Evolutionary conservation across 1,284 basidiomycete genomes (phyloP).

Genomic region (Apiotrichum montevideense): DNA sequence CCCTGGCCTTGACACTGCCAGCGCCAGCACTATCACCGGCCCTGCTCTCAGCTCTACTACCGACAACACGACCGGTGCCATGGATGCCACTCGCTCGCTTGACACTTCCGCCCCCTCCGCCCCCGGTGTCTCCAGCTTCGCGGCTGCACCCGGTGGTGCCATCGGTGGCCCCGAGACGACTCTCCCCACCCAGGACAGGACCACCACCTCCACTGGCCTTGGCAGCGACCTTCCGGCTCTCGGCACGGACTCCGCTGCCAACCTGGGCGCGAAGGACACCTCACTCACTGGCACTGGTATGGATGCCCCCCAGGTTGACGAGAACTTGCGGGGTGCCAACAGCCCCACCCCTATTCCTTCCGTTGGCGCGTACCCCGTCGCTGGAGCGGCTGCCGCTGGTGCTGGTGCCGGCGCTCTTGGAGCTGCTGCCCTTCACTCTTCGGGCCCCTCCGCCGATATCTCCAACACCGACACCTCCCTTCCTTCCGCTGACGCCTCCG

Average conservation of each 20-base stretch:
- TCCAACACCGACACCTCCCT: background rate
- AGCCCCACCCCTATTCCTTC: background rate
- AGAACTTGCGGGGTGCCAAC: background rate
- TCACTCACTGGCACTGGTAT: no score
- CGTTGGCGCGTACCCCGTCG: background rate
- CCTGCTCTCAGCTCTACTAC: background rate
- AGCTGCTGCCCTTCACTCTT: background rate
- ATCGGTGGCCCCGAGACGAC: no score
- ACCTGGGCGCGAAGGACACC: no score
- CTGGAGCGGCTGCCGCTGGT: background rate
- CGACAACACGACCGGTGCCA: background rate
- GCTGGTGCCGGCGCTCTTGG: background rate
- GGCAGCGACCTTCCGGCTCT: no score
- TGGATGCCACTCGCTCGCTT: constrained; percentile 2
- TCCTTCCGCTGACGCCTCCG: no score
- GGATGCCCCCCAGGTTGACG: background rate
- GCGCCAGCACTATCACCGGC: background rate
- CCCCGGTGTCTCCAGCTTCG: background rate
- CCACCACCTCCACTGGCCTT: no score
- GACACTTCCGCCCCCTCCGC: background rate
- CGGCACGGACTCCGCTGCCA: no score
- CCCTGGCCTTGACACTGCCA: background rate
- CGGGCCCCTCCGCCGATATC: background rate
- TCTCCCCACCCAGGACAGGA: no score
- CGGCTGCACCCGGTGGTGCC: background rate